Percentiles rank a stretch among this genome's conserved stretches.
These are phyloP conservation scores for Phytophthora niederhauseri DNA, from an alignment of 352 stramenopile genomes.

Conservation along the genomic window DNA sequence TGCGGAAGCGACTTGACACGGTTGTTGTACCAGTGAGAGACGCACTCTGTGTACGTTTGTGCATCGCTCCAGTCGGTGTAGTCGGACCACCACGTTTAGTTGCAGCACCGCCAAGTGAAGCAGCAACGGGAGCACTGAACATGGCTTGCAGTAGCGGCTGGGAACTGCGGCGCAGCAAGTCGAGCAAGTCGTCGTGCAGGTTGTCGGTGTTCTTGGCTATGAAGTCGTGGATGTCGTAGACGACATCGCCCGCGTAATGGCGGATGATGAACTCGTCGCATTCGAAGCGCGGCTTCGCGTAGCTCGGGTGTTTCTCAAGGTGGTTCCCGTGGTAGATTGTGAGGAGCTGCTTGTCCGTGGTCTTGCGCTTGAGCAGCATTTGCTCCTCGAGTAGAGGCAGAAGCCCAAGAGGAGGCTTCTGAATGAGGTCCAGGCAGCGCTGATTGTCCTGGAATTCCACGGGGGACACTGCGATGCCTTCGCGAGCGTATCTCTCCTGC, in stretches of 20 bases:
- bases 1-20: conserved; percentile 75
- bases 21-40: conserved; percentile 67
- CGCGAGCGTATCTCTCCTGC: conserved; percentile 76
- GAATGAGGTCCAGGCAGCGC: conserved; percentile 77
- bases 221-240: conserved; percentile 86
- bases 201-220: conserved; percentile 92
- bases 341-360: conserved; percentile 82
- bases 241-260: conserved; percentile 84
- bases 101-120: conserved; percentile 22
- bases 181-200: conserved; percentile 86
- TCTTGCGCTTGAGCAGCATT: conserved; percentile 88
- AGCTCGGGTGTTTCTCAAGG: conserved; percentile 72
- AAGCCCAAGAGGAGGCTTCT: conserved; percentile 79
- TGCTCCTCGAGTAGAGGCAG: conserved; percentile 88
- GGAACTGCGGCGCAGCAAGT: conserved; percentile 69
- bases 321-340: conserved; percentile 84
- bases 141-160: conserved; percentile 74
- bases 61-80: conserved; percentile 19
- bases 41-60: conserved; percentile 50
- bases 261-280: conserved; percentile 88
- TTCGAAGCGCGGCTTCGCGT: conserved; percentile 79
- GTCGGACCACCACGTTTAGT: conserved; percentile 33
- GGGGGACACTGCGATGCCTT: conserved; percentile 76
- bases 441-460: conserved; percentile 90
- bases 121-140: conserved; percentile 35